Evolutionary conservation across 2,329 filamentous ascomycete species (phyloP).

Genomic region (Penicillium paneum): DNA sequence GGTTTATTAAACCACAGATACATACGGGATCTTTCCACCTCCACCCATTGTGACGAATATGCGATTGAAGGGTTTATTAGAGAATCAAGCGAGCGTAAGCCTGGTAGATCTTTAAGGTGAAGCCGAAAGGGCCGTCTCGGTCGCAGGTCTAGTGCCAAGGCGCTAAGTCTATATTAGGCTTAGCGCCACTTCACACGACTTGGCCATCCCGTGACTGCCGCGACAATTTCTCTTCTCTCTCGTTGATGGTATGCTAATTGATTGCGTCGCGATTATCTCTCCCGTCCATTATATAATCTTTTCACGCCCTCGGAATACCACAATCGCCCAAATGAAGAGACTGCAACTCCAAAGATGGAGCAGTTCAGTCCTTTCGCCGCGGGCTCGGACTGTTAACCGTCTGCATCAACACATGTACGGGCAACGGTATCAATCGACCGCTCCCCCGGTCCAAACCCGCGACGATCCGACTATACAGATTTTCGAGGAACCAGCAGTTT

Average conservation of each 20-base stretch:
- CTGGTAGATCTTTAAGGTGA: slow-evolving; percentile 25
- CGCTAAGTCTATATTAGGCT: slow-evolving; percentile 20
- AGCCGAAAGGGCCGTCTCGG: slow-evolving; percentile 32
- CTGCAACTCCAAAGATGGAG: slow-evolving; percentile 53
- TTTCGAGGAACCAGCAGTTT: slow-evolving; percentile 22
- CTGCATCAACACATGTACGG: slow-evolving; percentile 37
- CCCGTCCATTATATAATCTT: slow-evolving; percentile 15
- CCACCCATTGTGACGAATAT: slow-evolving; percentile 58
- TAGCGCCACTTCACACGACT: slow-evolving; percentile 37
- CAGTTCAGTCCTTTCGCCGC: slow-evolving; percentile 49
- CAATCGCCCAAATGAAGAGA: slow-evolving; percentile 48
- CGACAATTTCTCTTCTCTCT: slow-evolving; percentile 41
- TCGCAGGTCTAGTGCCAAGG: slow-evolving; percentile 30
- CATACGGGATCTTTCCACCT: slow-evolving; percentile 73
- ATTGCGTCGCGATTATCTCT: slow-evolving; percentile 19
- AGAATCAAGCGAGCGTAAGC: slow-evolving; percentile 22
- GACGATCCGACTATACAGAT: slow-evolving; percentile 27
- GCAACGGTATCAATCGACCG: slow-evolving; percentile 44
- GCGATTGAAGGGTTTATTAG: slow-evolving; percentile 23
- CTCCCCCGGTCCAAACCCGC: slow-evolving; percentile 25
- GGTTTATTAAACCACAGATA: slow-evolving; percentile 38
- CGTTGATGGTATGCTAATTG: slow-evolving; percentile 15
- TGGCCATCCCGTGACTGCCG: slow-evolving; percentile 37
- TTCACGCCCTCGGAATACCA: slow-evolving; percentile 7
- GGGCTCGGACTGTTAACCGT: slow-evolving; percentile 41